These are phyloP conservation scores for Saccharum officinarum DNA, from an alignment of 176 grass and related monocot genomes.

Conservation along the genomic window DNA sequence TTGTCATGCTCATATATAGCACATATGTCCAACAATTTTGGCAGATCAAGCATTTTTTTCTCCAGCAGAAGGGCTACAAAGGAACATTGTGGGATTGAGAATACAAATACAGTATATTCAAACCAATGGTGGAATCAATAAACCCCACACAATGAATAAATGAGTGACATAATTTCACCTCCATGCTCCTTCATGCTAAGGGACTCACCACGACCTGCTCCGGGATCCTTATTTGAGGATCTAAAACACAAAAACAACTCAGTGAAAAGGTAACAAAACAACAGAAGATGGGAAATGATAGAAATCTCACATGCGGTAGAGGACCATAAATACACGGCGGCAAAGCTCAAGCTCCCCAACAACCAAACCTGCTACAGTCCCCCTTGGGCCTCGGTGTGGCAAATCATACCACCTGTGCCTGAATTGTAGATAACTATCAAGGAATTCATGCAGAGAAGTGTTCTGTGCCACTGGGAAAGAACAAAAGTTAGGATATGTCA, in stretches of 20 bases:
- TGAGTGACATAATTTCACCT: constrained; percentile 42
- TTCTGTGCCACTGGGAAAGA: constrained; percentile 68
- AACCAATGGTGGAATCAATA: constrained; percentile 28
- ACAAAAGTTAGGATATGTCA: constrained; percentile 17
- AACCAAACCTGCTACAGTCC: constrained; percentile 69
- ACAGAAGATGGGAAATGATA: not conserved
- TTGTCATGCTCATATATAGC: constrained; percentile 94
- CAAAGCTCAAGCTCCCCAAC: constrained; percentile 93
- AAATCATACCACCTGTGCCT: constrained; percentile 96
- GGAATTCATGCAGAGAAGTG: constrained; percentile 75
- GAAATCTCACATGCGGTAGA: constrained; percentile 87
- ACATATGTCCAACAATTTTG: constrained; percentile 95
- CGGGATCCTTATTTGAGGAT: constrained; percentile 95
- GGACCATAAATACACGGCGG: constrained; percentile 91
- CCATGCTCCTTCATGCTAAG: constrained; percentile 90
- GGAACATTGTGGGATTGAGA: constrained; percentile 40
- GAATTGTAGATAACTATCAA: constrained; percentile 95
- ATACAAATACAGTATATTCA: constrained; percentile 20
- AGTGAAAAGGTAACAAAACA: constrained; percentile 13
- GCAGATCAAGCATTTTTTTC: constrained; percentile 88
- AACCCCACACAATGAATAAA: constrained; percentile 16
- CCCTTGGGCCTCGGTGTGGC: constrained; percentile 61
- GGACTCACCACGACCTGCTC: constrained; percentile 56
- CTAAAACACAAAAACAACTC: constrained; percentile 45
- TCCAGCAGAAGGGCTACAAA: constrained; percentile 85